A percentile compares a stretch with the other conserved stretches of the same genome.
phyloP scores from a whole-genome alignment of 176 grass and related monocot genomes.

The Aegilops speltoides region DNA sequence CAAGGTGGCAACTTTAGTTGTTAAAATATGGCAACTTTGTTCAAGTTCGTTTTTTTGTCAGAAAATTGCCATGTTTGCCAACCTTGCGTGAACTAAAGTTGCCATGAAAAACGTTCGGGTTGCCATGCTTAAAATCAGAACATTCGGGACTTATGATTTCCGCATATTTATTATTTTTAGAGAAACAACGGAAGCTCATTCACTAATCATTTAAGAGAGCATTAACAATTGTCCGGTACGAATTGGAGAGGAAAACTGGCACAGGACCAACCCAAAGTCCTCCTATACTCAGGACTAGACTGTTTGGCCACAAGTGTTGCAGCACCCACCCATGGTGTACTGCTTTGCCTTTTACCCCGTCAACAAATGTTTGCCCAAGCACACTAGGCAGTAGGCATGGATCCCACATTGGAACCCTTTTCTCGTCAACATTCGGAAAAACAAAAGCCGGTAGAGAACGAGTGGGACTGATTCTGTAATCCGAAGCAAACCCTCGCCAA shows the following conservation, averaged over 20 bases:
- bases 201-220: neutral
- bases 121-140: no score
- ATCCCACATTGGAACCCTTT: constrained; percentile 22
- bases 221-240: neutral
- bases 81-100: no score
- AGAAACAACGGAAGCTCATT: neutral
- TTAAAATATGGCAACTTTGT: no score
- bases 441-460: neutral
- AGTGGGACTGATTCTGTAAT: neutral
- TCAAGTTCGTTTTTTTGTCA: no score
- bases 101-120: no score
- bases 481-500: neutral
- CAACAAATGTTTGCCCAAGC: constrained; percentile 4
- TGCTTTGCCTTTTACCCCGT: neutral
- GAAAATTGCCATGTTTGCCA: no score
- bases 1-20: no score
- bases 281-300: neutral
- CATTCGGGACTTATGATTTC: no score
- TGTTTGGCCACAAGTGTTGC: neutral
- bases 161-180: neutral
- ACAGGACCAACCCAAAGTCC: neutral
- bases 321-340: neutral
- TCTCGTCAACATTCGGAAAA: neutral
- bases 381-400: constrained; percentile 39
- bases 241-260: neutral